phyloP scores from a whole-genome alignment of 352 stramenopile genomes.

The Globisporangium alternatum region DNA sequence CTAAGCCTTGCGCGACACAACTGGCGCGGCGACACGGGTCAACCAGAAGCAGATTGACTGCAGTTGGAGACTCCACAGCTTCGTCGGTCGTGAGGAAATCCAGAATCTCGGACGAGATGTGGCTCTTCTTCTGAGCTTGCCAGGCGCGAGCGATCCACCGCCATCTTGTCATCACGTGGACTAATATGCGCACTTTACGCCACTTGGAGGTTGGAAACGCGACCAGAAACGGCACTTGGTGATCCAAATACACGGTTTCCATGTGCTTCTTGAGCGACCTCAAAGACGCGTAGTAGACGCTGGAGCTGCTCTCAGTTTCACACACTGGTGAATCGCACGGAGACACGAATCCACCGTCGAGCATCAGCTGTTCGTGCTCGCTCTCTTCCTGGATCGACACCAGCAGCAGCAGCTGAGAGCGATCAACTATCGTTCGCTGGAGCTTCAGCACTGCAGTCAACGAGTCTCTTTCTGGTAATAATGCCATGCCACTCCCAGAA shows the following conservation, averaged over 20 bases:
- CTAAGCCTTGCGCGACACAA: slow-evolving; percentile 37
- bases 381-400: slow-evolving; percentile 30
- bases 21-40: slow-evolving; percentile 50
- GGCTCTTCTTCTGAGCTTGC: neutral
- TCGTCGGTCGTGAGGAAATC: slow-evolving; percentile 35
- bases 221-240: slow-evolving; percentile 33
- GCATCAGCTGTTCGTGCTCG: slow-evolving; percentile 24
- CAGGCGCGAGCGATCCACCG: slow-evolving; percentile 8
- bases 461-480: neutral
- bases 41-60: slow-evolving; percentile 32
- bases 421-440: slow-evolving; percentile 34
- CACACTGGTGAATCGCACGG: slow-evolving; percentile 31
- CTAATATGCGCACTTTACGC: slow-evolving; percentile 33
- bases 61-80: slow-evolving; percentile 18
- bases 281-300: slow-evolving; percentile 12
- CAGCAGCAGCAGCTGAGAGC: slow-evolving; percentile 40
- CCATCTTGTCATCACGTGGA: slow-evolving; percentile 45
- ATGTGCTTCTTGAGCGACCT: slow-evolving; percentile 28
- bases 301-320: slow-evolving; percentile 11
- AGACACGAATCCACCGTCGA: slow-evolving; percentile 34
- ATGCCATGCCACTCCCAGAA: neutral
- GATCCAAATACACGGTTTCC: slow-evolving; percentile 23
- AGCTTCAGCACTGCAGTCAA: neutral
- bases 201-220: slow-evolving; percentile 49
- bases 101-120: slow-evolving; percentile 26